Percentiles rank a stretch among this genome's conserved stretches.
phyloP scores from a whole-genome alignment of 495 filamentous ascomycete species.

The Penicillium psychrofluorescens region DNA sequence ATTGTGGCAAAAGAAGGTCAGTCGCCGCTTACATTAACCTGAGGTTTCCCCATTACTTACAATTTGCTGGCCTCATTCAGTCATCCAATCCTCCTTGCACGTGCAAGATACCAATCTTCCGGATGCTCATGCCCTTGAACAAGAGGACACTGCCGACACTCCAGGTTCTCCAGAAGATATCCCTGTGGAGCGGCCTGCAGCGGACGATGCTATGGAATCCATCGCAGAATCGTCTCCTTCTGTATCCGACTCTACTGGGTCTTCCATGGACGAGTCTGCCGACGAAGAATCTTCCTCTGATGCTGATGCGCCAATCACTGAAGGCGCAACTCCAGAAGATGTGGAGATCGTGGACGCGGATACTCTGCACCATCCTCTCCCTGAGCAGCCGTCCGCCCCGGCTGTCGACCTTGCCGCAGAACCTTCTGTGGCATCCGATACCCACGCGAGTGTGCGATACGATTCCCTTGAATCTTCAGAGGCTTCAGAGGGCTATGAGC shows the following conservation, averaged over 20 bases:
- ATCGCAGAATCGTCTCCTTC: constrained; percentile 6
- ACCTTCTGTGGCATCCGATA: constrained; percentile 1
- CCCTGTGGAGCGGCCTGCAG: neutral
- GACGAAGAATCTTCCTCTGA: constrained; percentile 5
- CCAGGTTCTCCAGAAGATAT: neutral
- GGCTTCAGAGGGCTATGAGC: constrained; percentile 50
- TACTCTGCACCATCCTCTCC: neutral
- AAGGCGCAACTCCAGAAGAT: neutral
- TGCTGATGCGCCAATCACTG: neutral
- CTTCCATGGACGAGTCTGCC: constrained; percentile 36
- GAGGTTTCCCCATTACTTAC: no score
- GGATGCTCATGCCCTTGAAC: neutral
- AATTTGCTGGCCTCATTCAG: no score
- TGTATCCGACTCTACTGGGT: constrained; percentile 25
- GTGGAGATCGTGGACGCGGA: neutral
- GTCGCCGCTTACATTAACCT: no score
- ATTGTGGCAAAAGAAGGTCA: constrained; percentile 21
- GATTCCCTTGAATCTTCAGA: constrained; percentile 21
- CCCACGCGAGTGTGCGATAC: constrained; percentile 2
- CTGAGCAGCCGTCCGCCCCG: neutral
- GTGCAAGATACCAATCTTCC: neutral
- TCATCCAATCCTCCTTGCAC: no score
- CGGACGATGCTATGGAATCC: constrained; percentile 1
- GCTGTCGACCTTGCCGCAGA: neutral
- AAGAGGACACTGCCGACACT: neutral